These are phyloP conservation scores for Fragosphaeria purpurea DNA, from an alignment of 2,329 filamentous ascomycete species.

Conservation along the genomic window DNA sequence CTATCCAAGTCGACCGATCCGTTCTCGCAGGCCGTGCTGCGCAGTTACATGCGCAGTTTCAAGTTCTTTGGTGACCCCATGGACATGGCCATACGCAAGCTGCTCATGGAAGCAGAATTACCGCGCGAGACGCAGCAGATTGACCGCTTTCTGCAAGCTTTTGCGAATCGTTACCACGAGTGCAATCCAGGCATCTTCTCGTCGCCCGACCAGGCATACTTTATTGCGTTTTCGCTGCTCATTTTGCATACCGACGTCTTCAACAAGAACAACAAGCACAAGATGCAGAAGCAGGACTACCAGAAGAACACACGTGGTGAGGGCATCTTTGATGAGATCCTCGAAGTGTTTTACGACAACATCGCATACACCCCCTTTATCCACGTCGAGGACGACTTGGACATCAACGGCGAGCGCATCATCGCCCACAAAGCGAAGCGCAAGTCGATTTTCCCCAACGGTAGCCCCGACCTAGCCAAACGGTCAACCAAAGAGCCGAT, in stretches of 20 bases:
- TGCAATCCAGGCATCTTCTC: slow-evolving; percentile 96
- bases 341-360: slow-evolving; percentile 97
- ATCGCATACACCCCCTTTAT: slow-evolving; percentile 98
- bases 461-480: slow-evolving; percentile 52
- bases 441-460: slow-evolving; percentile 56
- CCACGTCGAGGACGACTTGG: slow-evolving; percentile 85
- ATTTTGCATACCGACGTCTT: slow-evolving; percentile 98
- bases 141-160: slow-evolving; percentile 84
- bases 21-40: slow-evolving; percentile 72
- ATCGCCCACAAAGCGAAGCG: slow-evolving; percentile 62
- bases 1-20: slow-evolving; percentile 78
- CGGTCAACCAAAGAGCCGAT: slow-evolving; percentile 71
- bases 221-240: slow-evolving; percentile 91
- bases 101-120: slow-evolving; percentile 91
- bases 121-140: slow-evolving; percentile 98
- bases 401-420: slow-evolving; percentile 65
- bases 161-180: slow-evolving; percentile 94
- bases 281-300: slow-evolving; percentile 95
- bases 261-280: slow-evolving; percentile 99
- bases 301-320: slow-evolving; percentile 89
- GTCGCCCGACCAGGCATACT: slow-evolving; percentile 89
- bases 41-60: slow-evolving; percentile 93
- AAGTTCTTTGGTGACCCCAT: slow-evolving; percentile 94
- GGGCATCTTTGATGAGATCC: slow-evolving; percentile 83
- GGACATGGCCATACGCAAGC: slow-evolving; percentile 92